Evolutionary conservation across 768 basidiomycete species (phyloP), one percentile per base, ranked within the genome.

Genomic region (Calocybe gangraenosa): DNA sequence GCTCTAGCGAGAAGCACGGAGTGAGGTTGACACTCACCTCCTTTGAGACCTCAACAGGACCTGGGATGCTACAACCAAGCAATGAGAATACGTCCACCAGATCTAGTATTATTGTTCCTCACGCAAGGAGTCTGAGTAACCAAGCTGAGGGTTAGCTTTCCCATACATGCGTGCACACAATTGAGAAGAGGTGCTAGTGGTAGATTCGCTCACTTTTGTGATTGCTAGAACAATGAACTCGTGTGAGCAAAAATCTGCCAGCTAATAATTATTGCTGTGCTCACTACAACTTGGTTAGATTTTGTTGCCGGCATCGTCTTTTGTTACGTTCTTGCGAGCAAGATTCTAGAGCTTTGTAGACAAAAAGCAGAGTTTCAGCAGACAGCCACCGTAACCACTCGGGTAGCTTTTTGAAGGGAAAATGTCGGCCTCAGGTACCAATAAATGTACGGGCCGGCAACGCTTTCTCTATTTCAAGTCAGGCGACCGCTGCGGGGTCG

Each of bases 11-110:
- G 2, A 35, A 39, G 23, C 13, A 17, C 45, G 34, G 34, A 14
- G 6, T 14, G 6, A 38, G n/a, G 1, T 6, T n/a, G 6, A 37
- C 7, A 31, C 22, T 20, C 20, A 63, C 62, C 54, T 62, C 59
- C 44, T 66, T 56, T 40, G 66, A 58, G 44, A 77, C 63, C 52
- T 76, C 76, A 49, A 76, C 68, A 7, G 76, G 76, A 19, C 76
- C 76, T 44, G 76, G 76, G 37, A 78, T 76, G 39, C 76, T 54
- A 36, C 15, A 21, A 30, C 22, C 7, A 40, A 7, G 15, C 9
- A 13, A 15, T 45, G 10, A 38, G 33, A 25, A 42, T 14, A 21
- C 23, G 17, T 15, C 21, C 19, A 48, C 32, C 31, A 21, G 30
- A 19, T 31, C 13, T 15, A 31, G 23, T 22, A 14, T n/a, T 6